Evolutionary conservation across 148 eudicot genomes (phyloP).

Genomic region (Persicaria maculosa): DNA sequence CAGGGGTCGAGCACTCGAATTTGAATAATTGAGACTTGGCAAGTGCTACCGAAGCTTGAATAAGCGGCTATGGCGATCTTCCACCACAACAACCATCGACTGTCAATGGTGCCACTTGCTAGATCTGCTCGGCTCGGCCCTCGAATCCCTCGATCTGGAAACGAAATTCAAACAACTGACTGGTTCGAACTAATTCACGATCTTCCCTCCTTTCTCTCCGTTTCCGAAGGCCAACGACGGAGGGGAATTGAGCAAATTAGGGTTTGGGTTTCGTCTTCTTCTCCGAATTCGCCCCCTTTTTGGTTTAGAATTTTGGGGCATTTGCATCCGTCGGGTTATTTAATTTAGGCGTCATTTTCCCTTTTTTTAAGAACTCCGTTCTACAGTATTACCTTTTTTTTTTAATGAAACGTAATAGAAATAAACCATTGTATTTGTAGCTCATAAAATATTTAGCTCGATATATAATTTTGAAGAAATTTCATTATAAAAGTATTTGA

Average conservation of each 20-base stretch:
- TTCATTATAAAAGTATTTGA: too few species aligned
- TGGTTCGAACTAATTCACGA: not conserved
- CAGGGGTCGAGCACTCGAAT: not conserved
- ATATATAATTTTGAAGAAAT: too few species aligned
- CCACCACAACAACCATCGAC: not conserved
- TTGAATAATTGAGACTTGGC: not conserved
- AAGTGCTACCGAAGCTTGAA: not conserved
- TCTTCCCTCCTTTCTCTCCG: not conserved
- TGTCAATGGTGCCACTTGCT: not conserved
- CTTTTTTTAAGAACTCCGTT: too few species aligned
- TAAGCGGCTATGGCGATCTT: slow-evolving; percentile 1
- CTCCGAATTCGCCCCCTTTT: too few species aligned
- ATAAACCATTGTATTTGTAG: too few species aligned
- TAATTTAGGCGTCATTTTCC: too few species aligned
- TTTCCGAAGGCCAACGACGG: not conserved
- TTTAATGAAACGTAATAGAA: too few species aligned
- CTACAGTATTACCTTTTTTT: too few species aligned
- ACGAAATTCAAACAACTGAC: not conserved
- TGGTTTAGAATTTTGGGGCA: too few species aligned
- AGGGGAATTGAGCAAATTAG: not conserved
- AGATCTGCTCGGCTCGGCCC: slow-evolving; percentile 3
- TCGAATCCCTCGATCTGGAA: not conserved
- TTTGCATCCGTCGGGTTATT: too few species aligned
- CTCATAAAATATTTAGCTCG: too few species aligned
- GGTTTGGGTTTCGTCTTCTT: not conserved